A percentile compares a stretch with the other conserved stretches of the same genome.
These are phyloP conservation scores for Boletus insuetus DNA, from an alignment of 768 basidiomycete genomes.

Conservation along the genomic window DNA sequence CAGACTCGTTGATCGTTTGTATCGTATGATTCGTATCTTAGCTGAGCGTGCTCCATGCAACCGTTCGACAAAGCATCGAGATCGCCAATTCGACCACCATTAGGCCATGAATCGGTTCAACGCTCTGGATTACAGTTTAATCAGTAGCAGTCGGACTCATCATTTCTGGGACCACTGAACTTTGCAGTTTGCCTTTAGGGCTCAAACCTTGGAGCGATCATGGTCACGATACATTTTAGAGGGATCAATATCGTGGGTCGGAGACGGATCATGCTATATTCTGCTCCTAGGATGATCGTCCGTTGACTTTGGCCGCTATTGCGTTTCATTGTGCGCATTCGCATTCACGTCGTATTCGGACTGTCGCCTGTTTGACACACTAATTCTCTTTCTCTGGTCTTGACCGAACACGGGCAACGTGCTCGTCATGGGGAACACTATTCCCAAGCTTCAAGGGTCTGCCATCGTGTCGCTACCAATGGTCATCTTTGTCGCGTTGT, in stretches of 20 bases:
- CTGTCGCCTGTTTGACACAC: neutral
- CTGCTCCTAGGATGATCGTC: conserved; percentile 70
- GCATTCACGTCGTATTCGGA: too few species aligned
- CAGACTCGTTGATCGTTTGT: neutral
- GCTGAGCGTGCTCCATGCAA: conserved; percentile 57
- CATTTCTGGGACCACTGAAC: conserved; percentile 73
- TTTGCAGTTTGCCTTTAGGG: conserved; percentile 42
- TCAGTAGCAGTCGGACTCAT: conserved; percentile 81
- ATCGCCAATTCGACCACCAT: conserved; percentile 63
- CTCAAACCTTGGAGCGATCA: neutral
- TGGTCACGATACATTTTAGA: conserved; percentile 6
- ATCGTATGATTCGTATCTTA: conserved; percentile 22
- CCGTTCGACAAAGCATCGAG: conserved; percentile 60
- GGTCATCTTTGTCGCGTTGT: conserved; percentile 80
- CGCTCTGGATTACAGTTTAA: conserved; percentile 61
- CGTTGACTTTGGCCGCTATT: conserved; percentile 58
- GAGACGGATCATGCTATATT: conserved; percentile 65
- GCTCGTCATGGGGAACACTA: conserved; percentile 61
- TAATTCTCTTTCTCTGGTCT: conserved; percentile 34
- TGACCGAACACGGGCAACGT: conserved; percentile 61
- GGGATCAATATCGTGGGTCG: conserved; percentile 69
- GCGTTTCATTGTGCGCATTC: conserved; percentile 50
- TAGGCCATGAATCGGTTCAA: conserved; percentile 49
- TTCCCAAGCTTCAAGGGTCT: conserved; percentile 58
- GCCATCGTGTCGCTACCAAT: conserved; percentile 72